Evolutionary conservation across 805 yeast species (phyloP).

Genomic region (Groenewaldozyma salmanticensis): DNA sequence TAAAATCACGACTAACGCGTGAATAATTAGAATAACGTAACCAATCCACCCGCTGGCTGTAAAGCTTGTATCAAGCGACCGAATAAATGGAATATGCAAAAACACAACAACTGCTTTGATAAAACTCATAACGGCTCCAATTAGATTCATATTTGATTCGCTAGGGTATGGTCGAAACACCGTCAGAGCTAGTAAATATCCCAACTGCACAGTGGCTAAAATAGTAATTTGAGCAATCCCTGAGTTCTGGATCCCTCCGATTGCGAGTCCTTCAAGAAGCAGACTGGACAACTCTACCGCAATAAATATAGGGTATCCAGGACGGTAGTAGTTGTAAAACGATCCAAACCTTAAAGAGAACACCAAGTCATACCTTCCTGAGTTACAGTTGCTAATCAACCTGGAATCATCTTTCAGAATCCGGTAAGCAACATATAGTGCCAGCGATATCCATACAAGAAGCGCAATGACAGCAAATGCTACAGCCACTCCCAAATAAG

Average conservation of each 20-base stretch:
- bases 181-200: constrained; percentile 14
- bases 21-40: constrained; percentile 24
- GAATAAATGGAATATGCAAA: constrained; percentile 22
- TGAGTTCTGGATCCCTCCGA: constrained; percentile 26
- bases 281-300: constrained; percentile 14
- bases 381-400: constrained; percentile 13
- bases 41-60: constrained; percentile 24
- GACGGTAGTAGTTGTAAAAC: constrained; percentile 24
- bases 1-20: constrained; percentile 21
- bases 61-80: constrained; percentile 13
- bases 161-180: constrained; percentile 21
- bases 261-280: constrained; percentile 23
- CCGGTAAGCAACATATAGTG: constrained; percentile 9
- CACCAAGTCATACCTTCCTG: not conserved
- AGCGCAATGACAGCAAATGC: constrained; percentile 22
- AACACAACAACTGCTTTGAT: constrained; percentile 16
- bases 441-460: constrained; percentile 18
- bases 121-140: constrained; percentile 11
- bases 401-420: constrained; percentile 13
- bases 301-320: constrained; percentile 14
- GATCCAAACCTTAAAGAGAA: constrained; percentile 18
- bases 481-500: constrained; percentile 13
- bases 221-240: constrained; percentile 28
- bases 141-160: constrained; percentile 21
- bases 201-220: constrained; percentile 22